These are phyloP conservation scores for Celoporthe dispersa DNA, from an alignment of 2,329 filamentous ascomycete genomes.

Conservation along the genomic window DNA sequence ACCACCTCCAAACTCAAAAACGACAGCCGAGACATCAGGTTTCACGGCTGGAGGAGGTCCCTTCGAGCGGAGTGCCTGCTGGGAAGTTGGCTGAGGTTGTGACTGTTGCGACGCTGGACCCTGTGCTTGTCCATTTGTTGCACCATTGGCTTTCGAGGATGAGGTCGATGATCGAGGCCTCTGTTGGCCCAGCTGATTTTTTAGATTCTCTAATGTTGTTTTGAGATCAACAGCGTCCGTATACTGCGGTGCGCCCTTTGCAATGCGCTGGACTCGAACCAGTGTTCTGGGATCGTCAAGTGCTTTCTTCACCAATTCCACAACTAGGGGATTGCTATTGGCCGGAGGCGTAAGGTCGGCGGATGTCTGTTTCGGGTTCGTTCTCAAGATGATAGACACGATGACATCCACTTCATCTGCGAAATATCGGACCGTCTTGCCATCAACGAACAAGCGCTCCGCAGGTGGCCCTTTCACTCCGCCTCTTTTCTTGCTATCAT, in stretches of 20 bases:
- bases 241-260: slow-evolving; percentile 54
- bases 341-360: slow-evolving; percentile 56
- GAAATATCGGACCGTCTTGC: slow-evolving; percentile 62
- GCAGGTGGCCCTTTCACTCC: slow-evolving; percentile 57
- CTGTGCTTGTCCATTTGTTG: slow-evolving; percentile 29
- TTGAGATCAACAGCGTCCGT: slow-evolving; percentile 61
- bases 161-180: slow-evolving; percentile 31
- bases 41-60: slow-evolving; percentile 59
- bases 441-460: slow-evolving; percentile 58
- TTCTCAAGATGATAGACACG: slow-evolving; percentile 61
- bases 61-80: slow-evolving; percentile 64
- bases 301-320: slow-evolving; percentile 60
- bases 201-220: slow-evolving; percentile 53
- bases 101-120: slow-evolving; percentile 12
- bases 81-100: slow-evolving; percentile 37
- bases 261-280: slow-evolving; percentile 59
- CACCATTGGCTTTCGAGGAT: slow-evolving; percentile 29
- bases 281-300: slow-evolving; percentile 55
- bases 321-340: slow-evolving; percentile 59
- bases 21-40: slow-evolving; percentile 67
- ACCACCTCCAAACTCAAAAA: slow-evolving; percentile 70
- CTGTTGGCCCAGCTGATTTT: slow-evolving; percentile 47
- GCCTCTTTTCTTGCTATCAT: slow-evolving; percentile 58
- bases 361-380: slow-evolving; percentile 61
- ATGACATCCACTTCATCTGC: slow-evolving; percentile 63